Percentiles rank a stretch among this genome's conserved stretches.
Evolutionary conservation across 179 eudicot genomes (phyloP).

Genomic region (Gypsophila paniculata): DNA sequence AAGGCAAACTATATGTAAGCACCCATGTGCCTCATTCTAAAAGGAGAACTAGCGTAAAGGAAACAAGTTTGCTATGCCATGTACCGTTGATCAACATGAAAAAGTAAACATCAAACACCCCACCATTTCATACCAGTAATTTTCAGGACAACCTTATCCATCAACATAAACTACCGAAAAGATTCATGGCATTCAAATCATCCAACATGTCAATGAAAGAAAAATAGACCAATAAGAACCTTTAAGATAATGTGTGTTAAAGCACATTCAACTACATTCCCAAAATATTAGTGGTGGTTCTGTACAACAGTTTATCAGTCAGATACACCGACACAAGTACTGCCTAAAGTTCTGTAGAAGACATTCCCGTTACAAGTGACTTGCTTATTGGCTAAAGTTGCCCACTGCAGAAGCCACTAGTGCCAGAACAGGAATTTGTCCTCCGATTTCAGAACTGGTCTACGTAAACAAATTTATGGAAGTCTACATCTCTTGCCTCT

Average conservation of each 20-base stretch:
- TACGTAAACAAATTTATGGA: conserved; percentile 33
- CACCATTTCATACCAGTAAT: background rate
- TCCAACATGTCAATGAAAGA: background rate
- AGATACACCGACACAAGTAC: conserved; percentile 22
- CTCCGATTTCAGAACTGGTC: conserved; percentile 38
- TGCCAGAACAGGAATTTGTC: conserved; percentile 36
- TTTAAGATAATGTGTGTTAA: conserved; percentile 25
- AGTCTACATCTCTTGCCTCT: conserved; percentile 43
- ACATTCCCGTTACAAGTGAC: conserved; percentile 40
- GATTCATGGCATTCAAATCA: conserved; percentile 6
- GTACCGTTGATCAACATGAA: background rate
- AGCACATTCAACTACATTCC: conserved; percentile 30
- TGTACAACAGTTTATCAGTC: conserved; percentile 40
- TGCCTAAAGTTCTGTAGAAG: conserved; percentile 31
- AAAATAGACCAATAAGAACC: conserved; percentile 23
- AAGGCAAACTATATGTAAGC: background rate
- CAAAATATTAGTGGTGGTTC: conserved; percentile 24
- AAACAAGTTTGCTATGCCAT: background rate
- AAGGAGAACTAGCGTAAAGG: background rate
- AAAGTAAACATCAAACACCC: background rate
- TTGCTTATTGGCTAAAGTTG: conserved; percentile 39
- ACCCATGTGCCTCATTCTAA: background rate
- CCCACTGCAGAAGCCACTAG: conserved; percentile 39
- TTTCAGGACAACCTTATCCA: background rate
- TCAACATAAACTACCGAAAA: background rate